Base-by-base conservation (phyloP, 2,329 filamentous ascomycete genomes). In the Xylaria sp. region DNA sequence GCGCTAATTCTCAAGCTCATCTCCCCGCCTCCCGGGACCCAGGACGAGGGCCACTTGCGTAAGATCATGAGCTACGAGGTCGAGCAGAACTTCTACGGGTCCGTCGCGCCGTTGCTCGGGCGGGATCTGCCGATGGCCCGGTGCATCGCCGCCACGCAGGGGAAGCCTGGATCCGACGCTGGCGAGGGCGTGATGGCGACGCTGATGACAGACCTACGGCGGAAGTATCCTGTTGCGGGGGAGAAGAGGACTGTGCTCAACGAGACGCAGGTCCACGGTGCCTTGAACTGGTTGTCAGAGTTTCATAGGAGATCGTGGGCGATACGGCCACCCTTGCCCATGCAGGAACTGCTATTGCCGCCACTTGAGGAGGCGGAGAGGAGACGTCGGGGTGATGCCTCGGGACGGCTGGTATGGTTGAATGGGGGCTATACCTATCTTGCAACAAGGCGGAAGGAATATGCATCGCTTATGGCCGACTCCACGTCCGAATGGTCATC, bases 341-440 rank as follows among this genome's bases (percentile, higher is more conserved):
- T 82, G 9, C 58, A 78, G n/a, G 68, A 78, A 0, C 80, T 87
- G 10, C 75, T 89, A 0, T 77, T 84, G 0, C 87, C 89, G 0
- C 90, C 89, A 0, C 80, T 91, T 0, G 81, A 89, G 23, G 89
- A 91, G 72, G 76, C 75, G 0, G 1, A 66, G 65, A 0, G 67
- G 73, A 3, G 62, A 61, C 23, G 73, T 2, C 62, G 67, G 4
- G 71, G 75, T 1, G 20, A 69, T 55, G 59, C 72, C 72, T 6
- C 75, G 44, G 0, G 70, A 48, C 12, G 81, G 78, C 5, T 69
- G 88, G 1, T 92, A 18, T 80, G 90, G 90, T 78, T 89, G 7
- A 90, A 91, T 52, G 90, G 90, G 1, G 90, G 90, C 0, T 92
- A 92, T 74, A 91, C 89, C 0, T 92, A 92, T 72, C 86, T 92